Conservation (phyloP, 1,139 yeast genomes). For the Taphrina communis region DNA sequence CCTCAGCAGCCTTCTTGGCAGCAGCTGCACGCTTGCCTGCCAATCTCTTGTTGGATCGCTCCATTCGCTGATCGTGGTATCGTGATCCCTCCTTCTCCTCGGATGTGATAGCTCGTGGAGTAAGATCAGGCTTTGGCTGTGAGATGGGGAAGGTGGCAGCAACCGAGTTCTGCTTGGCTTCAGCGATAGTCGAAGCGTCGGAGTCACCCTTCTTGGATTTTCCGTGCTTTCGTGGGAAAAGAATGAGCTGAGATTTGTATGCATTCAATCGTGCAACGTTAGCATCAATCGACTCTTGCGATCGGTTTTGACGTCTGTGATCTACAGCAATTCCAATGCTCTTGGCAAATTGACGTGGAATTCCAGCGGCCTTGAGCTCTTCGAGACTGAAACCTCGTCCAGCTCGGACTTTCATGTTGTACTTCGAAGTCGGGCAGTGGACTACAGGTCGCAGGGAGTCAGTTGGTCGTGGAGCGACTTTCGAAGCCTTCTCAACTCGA, state of each 20-base stretch:
- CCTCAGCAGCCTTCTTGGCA: slow-evolving; percentile 41
- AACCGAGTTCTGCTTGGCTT: slow-evolving; percentile 64
- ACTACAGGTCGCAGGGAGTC: slow-evolving; percentile 96
- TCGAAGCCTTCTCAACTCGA: slow-evolving; percentile 93
- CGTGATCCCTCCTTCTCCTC: slow-evolving; percentile 60
- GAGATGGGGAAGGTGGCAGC: slow-evolving; percentile 90
- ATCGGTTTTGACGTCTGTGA: slow-evolving; percentile 99
- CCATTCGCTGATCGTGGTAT: slow-evolving; percentile 42
- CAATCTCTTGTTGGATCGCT: slow-evolving; percentile 38
- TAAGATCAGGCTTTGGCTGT: slow-evolving; percentile 73
- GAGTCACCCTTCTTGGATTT: slow-evolving; percentile 59
- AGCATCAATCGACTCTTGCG: slow-evolving; percentile 90
- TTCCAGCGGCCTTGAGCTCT: slow-evolving; percentile 97
- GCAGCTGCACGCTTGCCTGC: slow-evolving; percentile 41
- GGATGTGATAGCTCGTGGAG: slow-evolving; percentile 92
- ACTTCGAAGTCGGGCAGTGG: slow-evolving; percentile 97
- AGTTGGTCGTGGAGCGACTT: slow-evolving; percentile 96
- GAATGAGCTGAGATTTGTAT: slow-evolving; percentile 93
- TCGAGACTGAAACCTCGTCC: slow-evolving; percentile 99
- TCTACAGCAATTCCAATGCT: slow-evolving; percentile 98
- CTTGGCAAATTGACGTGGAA: slow-evolving; percentile 94
- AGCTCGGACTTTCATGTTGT: slow-evolving; percentile 99
- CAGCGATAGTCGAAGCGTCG: slow-evolving; percentile 69
- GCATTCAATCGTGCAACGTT: slow-evolving; percentile 97
- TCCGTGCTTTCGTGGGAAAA: slow-evolving; percentile 87